Evolutionary conservation across 1,284 basidiomycete species (phyloP).

Genomic region (Fomitiporia mediterranea): DNA sequence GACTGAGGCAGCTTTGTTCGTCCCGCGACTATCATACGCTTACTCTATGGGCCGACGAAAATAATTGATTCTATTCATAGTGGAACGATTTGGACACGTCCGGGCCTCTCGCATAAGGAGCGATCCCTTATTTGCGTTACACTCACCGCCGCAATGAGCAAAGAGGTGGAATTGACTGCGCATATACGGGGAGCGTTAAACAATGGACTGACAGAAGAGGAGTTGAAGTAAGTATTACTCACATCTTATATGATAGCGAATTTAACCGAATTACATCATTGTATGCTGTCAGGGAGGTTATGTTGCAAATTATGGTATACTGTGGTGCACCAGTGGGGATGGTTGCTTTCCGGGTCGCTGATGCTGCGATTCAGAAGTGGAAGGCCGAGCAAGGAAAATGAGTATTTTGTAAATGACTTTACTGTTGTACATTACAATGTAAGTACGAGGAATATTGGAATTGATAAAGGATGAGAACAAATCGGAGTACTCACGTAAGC

Average conservation of each 20-base stretch:
- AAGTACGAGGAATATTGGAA: no score
- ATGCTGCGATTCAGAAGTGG: slow-evolving; percentile 15
- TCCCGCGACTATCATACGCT: not conserved
- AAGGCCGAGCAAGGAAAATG: slow-evolving; percentile 9
- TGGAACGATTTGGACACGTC: slow-evolving; percentile 13
- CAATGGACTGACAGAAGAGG: slow-evolving; percentile 15
- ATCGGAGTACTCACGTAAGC: no score
- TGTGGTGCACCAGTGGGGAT: slow-evolving; percentile 15
- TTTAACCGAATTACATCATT: not conserved
- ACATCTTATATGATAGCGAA: no score
- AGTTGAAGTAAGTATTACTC: slow-evolving; percentile 13
- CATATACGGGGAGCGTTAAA: slow-evolving; percentile 17
- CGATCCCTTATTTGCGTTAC: slow-evolving; percentile 13
- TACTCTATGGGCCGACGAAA: not conserved
- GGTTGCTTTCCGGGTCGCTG: slow-evolving; percentile 14
- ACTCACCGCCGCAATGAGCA: slow-evolving; percentile 12
- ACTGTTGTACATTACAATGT: no score
- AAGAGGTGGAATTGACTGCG: slow-evolving; percentile 12
- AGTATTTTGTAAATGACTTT: slow-evolving; percentile 8
- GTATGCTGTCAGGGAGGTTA: slow-evolving; percentile 3
- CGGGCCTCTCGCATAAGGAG: slow-evolving; percentile 12
- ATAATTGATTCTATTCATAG: not conserved
- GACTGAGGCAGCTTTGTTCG: slow-evolving; percentile 15
- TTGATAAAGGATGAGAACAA: no score
- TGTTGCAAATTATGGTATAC: slow-evolving; percentile 17